Evolutionary conservation across 2,329 filamentous ascomycete species (phyloP).

Genomic region (Fusarium algeriense): DNA sequence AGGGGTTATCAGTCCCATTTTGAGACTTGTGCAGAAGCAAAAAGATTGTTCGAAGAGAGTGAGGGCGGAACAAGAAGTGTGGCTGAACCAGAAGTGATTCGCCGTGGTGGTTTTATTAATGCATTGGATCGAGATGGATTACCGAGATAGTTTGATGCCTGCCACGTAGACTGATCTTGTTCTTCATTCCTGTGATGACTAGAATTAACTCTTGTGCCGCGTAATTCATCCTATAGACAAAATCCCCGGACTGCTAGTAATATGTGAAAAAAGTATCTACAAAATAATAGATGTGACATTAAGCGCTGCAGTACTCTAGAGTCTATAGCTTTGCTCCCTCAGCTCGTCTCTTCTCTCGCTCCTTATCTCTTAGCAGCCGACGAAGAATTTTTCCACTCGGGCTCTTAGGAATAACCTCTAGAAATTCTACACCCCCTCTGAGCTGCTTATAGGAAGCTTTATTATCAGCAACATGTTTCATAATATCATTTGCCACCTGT

Average conservation of each 20-base stretch:
- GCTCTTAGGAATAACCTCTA: constrained; percentile 70
- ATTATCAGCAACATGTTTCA: constrained; percentile 71
- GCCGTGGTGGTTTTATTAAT: neutral
- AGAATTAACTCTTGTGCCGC: no score
- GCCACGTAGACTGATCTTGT: no score
- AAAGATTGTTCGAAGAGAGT: rapidly evolving
- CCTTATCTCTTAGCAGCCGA: constrained; percentile 10
- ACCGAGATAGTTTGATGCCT: neutral
- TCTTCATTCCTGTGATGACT: no score
- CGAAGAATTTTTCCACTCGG: constrained; percentile 66
- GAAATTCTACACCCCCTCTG: constrained; percentile 62
- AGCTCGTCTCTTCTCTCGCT: neutral
- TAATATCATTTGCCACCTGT: constrained; percentile 63
- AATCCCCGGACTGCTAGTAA: neutral
- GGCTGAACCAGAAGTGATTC: neutral
- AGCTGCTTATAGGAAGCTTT: constrained; percentile 70
- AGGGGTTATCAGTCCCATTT: neutral
- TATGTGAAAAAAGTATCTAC: no score
- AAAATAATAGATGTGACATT: neutral
- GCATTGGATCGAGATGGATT: neutral
- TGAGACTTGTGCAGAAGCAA: neutral
- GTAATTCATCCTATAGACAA: no score
- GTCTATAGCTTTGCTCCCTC: constrained; percentile 1
- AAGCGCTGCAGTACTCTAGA: neutral
- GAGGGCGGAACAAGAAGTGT: neutral